phyloP scores from a whole-genome alignment of 202 grass and related monocot species.

The Brachypodium distachyon region DNA sequence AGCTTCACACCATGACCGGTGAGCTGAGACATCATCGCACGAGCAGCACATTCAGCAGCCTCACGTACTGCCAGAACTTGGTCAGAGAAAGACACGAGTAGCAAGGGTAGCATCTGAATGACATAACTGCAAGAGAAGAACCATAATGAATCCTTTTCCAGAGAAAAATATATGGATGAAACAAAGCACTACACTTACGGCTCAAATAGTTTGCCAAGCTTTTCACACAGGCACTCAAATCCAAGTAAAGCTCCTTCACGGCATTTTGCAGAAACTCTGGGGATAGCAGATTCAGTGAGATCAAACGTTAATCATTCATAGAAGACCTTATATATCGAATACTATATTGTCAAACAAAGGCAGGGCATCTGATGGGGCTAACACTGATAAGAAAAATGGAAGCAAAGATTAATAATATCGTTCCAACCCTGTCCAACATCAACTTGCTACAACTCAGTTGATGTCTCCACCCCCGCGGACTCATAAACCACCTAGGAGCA shows the following conservation, averaged over 20 bases:
- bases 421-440: neutral
- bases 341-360: neutral
- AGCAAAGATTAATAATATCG: neutral
- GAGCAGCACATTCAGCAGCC: slow-evolving; percentile 97
- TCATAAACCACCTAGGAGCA: neutral
- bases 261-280: slow-evolving; percentile 85
- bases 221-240: slow-evolving; percentile 98
- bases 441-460: neutral
- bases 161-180: slow-evolving; percentile 1
- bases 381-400: neutral
- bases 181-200: slow-evolving; percentile 61
- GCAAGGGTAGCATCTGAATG: slow-evolving; percentile 90
- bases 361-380: neutral
- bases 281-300: neutral
- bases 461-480: neutral
- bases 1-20: slow-evolving; percentile 96
- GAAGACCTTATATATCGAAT: neutral
- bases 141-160: slow-evolving; percentile 17
- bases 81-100: slow-evolving; percentile 96
- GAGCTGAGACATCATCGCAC: slow-evolving; percentile 97
- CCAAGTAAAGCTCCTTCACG: slow-evolving; percentile 97
- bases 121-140: slow-evolving; percentile 76
- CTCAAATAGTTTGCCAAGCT: slow-evolving; percentile 93
- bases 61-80: slow-evolving; percentile 97
- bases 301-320: slow-evolving; percentile 7